These are phyloP conservation scores for Anastatica hierochuntica DNA, from an alignment of 345 rosid genomes.

Conservation along the genomic window DNA sequence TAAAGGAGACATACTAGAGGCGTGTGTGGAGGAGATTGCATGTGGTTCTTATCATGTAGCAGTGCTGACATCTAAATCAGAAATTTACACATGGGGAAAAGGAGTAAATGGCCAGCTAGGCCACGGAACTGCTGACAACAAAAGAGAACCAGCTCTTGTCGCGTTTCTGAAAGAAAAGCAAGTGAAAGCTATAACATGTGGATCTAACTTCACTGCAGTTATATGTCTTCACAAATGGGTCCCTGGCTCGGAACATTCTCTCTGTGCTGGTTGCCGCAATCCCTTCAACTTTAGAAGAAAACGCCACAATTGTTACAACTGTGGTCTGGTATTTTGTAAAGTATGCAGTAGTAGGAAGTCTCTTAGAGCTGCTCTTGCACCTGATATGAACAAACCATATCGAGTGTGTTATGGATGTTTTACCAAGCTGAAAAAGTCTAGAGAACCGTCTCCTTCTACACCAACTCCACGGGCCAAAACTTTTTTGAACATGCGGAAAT, in stretches of 20 bases:
- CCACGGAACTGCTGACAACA: constrained; percentile 85
- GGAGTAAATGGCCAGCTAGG: constrained; percentile 96
- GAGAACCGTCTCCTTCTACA: constrained; percentile 27
- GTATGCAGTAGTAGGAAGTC: constrained; percentile 92
- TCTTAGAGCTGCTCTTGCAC: constrained; percentile 93
- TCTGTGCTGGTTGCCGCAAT: constrained; percentile 95
- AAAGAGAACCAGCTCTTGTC: constrained; percentile 64
- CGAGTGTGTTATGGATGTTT: constrained; percentile 94
- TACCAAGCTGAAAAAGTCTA: constrained; percentile 55
- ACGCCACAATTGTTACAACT: constrained; percentile 65
- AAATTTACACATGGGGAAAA: constrained; percentile 97
- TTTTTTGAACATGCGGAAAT: constrained; percentile 28
- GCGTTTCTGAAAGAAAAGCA: constrained; percentile 91
- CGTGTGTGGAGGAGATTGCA: constrained; percentile 83
- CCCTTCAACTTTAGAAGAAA: constrained; percentile 82
- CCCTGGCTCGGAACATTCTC: constrained; percentile 87
- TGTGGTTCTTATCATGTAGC: constrained; percentile 98
- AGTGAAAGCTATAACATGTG: constrained; percentile 88
- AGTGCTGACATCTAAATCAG: constrained; percentile 80
- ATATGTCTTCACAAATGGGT: constrained; percentile 98
- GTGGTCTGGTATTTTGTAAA: constrained; percentile 91
- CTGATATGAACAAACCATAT: constrained; percentile 80
- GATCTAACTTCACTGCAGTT: constrained; percentile 81
- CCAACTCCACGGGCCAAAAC: constrained; percentile 33
- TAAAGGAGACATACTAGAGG: constrained; percentile 81